Evolutionary conservation across 2,329 filamentous ascomycete species (phyloP), one percentile per base, ranked within the genome.

Genomic region (Fonsecaea pedrosoi): DNA sequence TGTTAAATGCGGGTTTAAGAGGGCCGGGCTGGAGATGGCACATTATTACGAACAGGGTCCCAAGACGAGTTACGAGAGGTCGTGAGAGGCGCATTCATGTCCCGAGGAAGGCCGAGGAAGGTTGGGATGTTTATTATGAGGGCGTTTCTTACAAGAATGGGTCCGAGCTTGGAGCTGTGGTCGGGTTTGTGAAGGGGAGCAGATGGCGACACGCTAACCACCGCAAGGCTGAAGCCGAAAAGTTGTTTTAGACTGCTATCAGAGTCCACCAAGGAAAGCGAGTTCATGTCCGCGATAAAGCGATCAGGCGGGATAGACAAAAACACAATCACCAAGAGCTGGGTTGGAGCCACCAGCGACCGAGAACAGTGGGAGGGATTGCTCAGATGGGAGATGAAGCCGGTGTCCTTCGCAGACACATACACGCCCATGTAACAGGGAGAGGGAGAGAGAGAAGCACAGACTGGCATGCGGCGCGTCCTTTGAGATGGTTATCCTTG

Each of bases 11-110:
- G 94, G 94, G 66, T 98, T 96, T 80, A 90, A 92, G 81, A 85
- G 92, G 69, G 94, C 93, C 34, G 95, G 95, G 15, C 82, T 97
- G 64, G 92, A 99, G 81, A 98, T 99, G 95, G 93, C 94, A 53
- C 92, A 97, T 83, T 97, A 97, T 81, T 95, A 96, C 78, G 80
- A 74, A 13, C 45, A 56, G 3, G 54, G 42, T 1, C 61, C 68
- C 5, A 66, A 69, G 60, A 54, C 54, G 56, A 61, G 48, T 58
- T 66, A 59, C 55, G 62, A 68, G n/a, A 45, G 55, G 37, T 63
- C 59, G 34, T 57, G 42, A 57, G 53, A 18, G 34, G 37, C 40
- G 40, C 2, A 21, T 9, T 18, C 32, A 30, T 9, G 4, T 8
- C 30, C 10, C 9, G 30, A 15, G 35, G 25, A n/a, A 13, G 34